Conservation (phyloP, 2,329 filamentous ascomycete species). For the Aspergillus calidoustus region DNA sequence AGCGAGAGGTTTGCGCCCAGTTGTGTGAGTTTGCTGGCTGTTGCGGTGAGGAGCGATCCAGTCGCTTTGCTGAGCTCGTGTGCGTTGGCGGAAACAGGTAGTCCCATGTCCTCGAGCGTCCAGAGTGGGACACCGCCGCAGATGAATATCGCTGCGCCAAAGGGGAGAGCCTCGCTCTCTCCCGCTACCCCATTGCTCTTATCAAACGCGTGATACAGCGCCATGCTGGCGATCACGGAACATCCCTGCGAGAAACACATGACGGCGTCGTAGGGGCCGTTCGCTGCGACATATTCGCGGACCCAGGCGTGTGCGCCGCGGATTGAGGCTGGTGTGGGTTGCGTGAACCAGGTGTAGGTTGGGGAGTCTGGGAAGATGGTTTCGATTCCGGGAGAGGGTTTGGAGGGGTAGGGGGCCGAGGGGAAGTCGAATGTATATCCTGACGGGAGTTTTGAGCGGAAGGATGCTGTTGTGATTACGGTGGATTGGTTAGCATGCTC, state of each 20-base stretch:
- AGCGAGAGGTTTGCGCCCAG: neutral
- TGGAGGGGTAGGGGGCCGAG: slow-evolving; percentile 1
- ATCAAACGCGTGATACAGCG: neutral
- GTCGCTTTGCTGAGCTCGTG: neutral
- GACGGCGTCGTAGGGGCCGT: slow-evolving; percentile 7
- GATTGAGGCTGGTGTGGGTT: neutral
- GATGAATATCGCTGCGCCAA: slow-evolving; percentile 3
- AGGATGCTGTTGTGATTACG: neutral
- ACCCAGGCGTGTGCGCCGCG: neutral
- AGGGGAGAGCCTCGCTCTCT: neutral
- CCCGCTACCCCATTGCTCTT: neutral
- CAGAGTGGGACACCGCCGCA: slow-evolving; percentile 10
- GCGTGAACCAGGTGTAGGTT: slow-evolving; percentile 5
- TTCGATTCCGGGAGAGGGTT: neutral
- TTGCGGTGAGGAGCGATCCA: neutral
- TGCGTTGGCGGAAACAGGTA: neutral
- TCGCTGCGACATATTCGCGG: neutral
- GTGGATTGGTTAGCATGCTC: neutral
- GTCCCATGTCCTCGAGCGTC: neutral
- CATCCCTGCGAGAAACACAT: slow-evolving; percentile 9
- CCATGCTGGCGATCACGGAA: neutral
- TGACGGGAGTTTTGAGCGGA: slow-evolving; percentile 4
- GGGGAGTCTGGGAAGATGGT: slow-evolving; percentile 3
- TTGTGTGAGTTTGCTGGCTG: neutral
- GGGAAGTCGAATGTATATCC: slow-evolving; percentile 4